Evolutionary conservation across 1,284 basidiomycete species (phyloP), one percentile per base, ranked within the genome.

Genomic region (Wolfiporia cocos): DNA sequence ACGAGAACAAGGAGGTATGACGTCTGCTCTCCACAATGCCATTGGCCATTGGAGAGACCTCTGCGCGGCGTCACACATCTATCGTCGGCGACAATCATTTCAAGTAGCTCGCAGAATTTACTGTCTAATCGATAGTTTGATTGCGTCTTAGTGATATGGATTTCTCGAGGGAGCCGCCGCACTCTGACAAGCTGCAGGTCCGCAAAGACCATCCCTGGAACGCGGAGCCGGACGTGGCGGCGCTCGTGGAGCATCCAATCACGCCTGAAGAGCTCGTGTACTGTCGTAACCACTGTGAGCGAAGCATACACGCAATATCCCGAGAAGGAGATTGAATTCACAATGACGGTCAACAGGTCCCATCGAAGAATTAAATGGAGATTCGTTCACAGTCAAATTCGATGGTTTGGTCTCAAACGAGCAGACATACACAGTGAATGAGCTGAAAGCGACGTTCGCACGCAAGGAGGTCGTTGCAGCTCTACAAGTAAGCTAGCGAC

Each of bases 231-330:
- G 62, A 66, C 15, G 68, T 69, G 9, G 61, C 68, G 34, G 65
- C 69, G 20, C 63, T 80, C 2, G 71, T 78, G 24, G 70, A 78
- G 52, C 76, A 74, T 49, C 56, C 66, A 4, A 39, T 71, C 37
- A 80, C 77, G 6, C 78, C 78, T 9, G 74, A 76, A 44, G 70
- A 77, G 28, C 67, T 80, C 18, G 67, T 80, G 9, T 81, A 79
- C 52, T 76, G 73, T 50, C 69, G 78, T 18, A 81, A 80, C 49
- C 77, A 80, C 53, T 39, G 44, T 42, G 18, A 37, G 44, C n/a
- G n/a, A n/a, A n/a, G n/a, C n/a, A n/a, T n/a, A n/a, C 17, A 5
- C 6, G 12, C 37, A 26, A 19, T n/a, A 9, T 36, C 7, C 37
- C 9, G 11, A 34, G 32, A 11, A 11, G n/a, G n/a, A n/a, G n/a